A percentile compares a stretch with the other conserved stretches of the same genome.
phyloP scores from a whole-genome alignment of 495 filamentous ascomycete genomes.

The Hyaloscypha variabilis region DNA sequence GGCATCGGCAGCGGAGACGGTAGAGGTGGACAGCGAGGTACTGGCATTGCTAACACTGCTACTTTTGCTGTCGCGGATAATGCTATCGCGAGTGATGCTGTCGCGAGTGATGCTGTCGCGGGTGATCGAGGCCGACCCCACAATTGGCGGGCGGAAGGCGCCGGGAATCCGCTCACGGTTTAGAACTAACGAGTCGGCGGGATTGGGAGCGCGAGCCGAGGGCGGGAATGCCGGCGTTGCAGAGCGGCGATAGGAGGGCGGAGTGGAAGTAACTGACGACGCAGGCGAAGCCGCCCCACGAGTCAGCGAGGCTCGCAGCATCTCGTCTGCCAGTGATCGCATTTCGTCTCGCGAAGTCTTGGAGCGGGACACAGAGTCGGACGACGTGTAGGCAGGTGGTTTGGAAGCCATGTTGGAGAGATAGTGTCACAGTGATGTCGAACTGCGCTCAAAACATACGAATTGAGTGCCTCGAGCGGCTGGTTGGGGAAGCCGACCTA shows the following conservation, averaged over 20 bases:
- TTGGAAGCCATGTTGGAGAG: constrained; percentile 10
- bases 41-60: neutral
- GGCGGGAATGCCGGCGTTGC: neutral
- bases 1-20: constrained; percentile 24
- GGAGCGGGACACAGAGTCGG: constrained; percentile 1
- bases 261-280: neutral
- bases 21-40: neutral
- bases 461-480: neutral
- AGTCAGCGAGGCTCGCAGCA: constrained; percentile 11
- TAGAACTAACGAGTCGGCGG: constrained; percentile 1
- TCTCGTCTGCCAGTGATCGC: constrained; percentile 8
- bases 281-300: neutral
- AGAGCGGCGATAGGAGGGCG: constrained; percentile 7
- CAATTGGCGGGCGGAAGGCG: constrained; percentile 1
- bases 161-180: constrained; percentile 5
- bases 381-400: neutral
- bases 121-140: constrained; percentile 1
- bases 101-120: neutral
- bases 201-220: neutral
- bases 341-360: constrained; percentile 8
- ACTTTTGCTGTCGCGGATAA: neutral
- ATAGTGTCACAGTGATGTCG: neutral
- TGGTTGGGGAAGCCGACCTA: constrained; percentile 1
- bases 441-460: neutral
- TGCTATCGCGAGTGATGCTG: neutral